Conservation (phyloP, 2,329 filamentous ascomycete species). For the Elsinoe necatrix region DNA sequence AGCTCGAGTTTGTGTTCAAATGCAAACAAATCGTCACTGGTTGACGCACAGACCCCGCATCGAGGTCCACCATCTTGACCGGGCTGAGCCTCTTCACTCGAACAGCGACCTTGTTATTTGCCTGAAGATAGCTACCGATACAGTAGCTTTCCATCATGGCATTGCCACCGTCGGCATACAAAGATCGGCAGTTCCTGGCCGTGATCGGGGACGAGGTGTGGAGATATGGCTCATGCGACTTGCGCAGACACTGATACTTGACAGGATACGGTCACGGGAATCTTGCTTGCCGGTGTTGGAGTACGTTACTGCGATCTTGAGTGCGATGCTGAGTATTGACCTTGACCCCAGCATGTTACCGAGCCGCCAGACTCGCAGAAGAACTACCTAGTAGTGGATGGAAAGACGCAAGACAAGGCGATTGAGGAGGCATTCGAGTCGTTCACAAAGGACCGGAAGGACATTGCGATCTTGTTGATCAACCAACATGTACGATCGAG, state of each 20-base stretch:
- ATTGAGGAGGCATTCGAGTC: slow-evolving; percentile 86
- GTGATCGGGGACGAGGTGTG: slow-evolving; percentile 93
- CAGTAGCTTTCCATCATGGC: slow-evolving; percentile 43
- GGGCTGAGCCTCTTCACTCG: neutral
- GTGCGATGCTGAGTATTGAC: neutral
- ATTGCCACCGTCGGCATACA: slow-evolving; percentile 50
- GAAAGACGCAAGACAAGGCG: slow-evolving; percentile 77
- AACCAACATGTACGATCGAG: slow-evolving; percentile 78
- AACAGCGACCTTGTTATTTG: neutral
- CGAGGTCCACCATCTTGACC: slow-evolving; percentile 8
- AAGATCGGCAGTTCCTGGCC: slow-evolving; percentile 88
- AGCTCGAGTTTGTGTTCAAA: slow-evolving; percentile 11
- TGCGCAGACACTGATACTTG: slow-evolving; percentile 19
- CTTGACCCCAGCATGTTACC: slow-evolving; percentile 66
- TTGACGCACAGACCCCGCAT: neutral
- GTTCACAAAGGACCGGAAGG: slow-evolving; percentile 84
- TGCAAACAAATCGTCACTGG: slow-evolving; percentile 16
- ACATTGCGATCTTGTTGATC: slow-evolving; percentile 93
- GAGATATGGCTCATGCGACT: neutral
- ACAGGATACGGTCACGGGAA: slow-evolving; percentile 90
- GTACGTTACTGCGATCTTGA: slow-evolving; percentile 48
- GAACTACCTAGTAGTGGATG: slow-evolving; percentile 95
- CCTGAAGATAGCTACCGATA: neutral
- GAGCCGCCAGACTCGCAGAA: slow-evolving; percentile 81
- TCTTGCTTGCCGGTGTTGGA: slow-evolving; percentile 90